These are phyloP conservation scores for Eucalyptus urophylla DNA, from an alignment of 345 rosid genomes.

Conservation along the genomic window DNA sequence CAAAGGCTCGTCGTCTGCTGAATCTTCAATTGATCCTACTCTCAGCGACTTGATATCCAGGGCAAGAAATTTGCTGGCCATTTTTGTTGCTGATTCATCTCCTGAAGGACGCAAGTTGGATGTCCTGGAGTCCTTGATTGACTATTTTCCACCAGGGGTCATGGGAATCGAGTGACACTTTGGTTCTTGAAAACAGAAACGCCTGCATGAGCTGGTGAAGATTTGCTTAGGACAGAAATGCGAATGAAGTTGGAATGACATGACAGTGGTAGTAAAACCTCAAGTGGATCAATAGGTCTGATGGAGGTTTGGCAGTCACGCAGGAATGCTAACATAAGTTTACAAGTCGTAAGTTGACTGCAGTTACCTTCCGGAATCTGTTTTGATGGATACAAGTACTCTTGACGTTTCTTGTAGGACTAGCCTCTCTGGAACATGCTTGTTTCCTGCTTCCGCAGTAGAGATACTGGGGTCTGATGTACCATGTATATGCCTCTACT, in stretches of 20 bases:
- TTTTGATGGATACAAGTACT: not conserved
- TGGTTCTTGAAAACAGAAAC: not conserved
- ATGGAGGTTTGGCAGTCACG: not conserved
- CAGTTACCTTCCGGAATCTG: not conserved
- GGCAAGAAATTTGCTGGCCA: conserved; percentile 45
- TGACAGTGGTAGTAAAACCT: not conserved
- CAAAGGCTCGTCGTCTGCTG: conserved; percentile 2
- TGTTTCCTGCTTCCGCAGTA: not conserved
- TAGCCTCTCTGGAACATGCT: not conserved
- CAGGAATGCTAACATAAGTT: not conserved
- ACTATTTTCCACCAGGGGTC: conserved; percentile 54
- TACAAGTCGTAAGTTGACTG: not conserved
- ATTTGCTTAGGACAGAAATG: not conserved
- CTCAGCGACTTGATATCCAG: conserved; percentile 33
- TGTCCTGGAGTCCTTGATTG: not conserved
- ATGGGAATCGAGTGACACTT: not conserved
- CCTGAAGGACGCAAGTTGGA: not conserved
- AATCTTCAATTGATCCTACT: conserved; percentile 1
- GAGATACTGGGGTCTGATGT: not conserved
- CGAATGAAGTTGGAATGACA: not conserved
- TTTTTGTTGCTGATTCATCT: conserved; percentile 17
- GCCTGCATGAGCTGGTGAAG: not conserved
- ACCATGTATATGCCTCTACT: not conserved
- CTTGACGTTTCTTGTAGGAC: not conserved
- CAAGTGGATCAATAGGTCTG: not conserved